Percentiles rank a stretch among this genome's conserved stretches.
phyloP scores from a whole-genome alignment of 176 grass and related monocot species.

The Lolium perenne region DNA sequence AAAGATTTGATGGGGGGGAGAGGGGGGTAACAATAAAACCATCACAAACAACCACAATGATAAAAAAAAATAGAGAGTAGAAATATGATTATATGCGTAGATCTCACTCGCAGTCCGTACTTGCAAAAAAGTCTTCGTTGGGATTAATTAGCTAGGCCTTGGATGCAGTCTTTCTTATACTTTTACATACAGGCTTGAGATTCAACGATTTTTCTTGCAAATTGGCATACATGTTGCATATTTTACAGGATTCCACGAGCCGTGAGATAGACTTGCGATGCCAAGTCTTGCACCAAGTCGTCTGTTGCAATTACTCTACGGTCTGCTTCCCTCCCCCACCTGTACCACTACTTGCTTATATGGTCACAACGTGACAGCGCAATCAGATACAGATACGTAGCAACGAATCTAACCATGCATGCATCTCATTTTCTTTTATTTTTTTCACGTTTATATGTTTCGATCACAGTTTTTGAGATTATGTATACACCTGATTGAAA shows the following conservation, averaged over 20 bases:
- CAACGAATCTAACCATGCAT: background rate
- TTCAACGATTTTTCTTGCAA: conserved; percentile 11
- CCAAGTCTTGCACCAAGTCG: conserved; percentile 20
- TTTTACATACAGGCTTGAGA: background rate
- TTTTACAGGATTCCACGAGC: background rate
- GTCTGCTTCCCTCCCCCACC: background rate
- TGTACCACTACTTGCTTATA: background rate
- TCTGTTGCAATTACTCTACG: conserved; percentile 13
- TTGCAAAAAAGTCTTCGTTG: conserved; percentile 4
- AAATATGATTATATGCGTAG: background rate
- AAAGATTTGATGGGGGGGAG: too few species aligned
- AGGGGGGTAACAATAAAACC: too few species aligned
- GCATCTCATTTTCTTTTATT: too few species aligned
- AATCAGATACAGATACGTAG: background rate
- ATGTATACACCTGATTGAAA: background rate
- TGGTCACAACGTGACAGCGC: conserved; percentile 7
- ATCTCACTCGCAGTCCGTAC: background rate
- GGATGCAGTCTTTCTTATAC: background rate
- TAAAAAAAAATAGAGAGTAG: background rate
- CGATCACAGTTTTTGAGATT: background rate
- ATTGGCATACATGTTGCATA: background rate
- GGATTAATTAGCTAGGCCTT: background rate
- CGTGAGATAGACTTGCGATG: background rate
- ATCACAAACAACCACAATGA: too few species aligned
- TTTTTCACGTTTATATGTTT: background rate